phyloP scores from a whole-genome alignment of 257 asterid species.

The Thymus quinquecostatus region DNA sequence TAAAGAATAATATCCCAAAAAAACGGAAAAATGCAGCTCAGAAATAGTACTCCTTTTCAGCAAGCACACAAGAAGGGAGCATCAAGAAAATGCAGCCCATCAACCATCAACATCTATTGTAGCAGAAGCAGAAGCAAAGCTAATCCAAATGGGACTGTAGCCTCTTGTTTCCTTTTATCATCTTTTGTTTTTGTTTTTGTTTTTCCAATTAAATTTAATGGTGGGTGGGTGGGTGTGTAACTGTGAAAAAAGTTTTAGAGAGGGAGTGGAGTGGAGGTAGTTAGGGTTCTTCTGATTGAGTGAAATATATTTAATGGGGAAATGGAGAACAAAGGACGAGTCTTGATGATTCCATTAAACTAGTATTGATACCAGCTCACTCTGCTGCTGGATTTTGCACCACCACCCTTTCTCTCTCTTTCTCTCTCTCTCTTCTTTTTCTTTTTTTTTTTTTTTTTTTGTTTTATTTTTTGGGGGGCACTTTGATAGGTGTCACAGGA shows the following conservation, averaged over 20 bases:
- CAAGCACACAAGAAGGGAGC: slow-evolving; percentile 25
- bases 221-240: slow-evolving; percentile 39
- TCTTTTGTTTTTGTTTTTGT: neutral
- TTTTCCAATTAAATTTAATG: neutral
- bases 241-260: slow-evolving; percentile 19
- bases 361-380: slow-evolving; percentile 30
- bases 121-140: slow-evolving; percentile 22
- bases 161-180: neutral
- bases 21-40: slow-evolving; percentile 25
- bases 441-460: neutral
- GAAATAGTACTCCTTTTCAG: slow-evolving; percentile 32
- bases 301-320: slow-evolving; percentile 32
- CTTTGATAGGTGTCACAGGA: slow-evolving; percentile 34
- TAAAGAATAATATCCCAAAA: slow-evolving; percentile 36
- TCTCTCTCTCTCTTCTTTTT: neutral
- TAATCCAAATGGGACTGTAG: slow-evolving; percentile 24
- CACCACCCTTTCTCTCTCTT: slow-evolving; percentile 18
- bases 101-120: slow-evolving; percentile 27
- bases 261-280: slow-evolving; percentile 44
- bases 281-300: slow-evolving; percentile 40
- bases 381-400: slow-evolving; percentile 35
- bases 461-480: too few relatives aligned
- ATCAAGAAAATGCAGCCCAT: slow-evolving; percentile 36
- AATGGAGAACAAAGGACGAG: slow-evolving; percentile 40
- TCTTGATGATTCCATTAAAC: slow-evolving; percentile 39